These are phyloP conservation scores for Bipolaris victoriae DNA, from an alignment of 2,329 filamentous ascomycete genomes.

Conservation along the genomic window DNA sequence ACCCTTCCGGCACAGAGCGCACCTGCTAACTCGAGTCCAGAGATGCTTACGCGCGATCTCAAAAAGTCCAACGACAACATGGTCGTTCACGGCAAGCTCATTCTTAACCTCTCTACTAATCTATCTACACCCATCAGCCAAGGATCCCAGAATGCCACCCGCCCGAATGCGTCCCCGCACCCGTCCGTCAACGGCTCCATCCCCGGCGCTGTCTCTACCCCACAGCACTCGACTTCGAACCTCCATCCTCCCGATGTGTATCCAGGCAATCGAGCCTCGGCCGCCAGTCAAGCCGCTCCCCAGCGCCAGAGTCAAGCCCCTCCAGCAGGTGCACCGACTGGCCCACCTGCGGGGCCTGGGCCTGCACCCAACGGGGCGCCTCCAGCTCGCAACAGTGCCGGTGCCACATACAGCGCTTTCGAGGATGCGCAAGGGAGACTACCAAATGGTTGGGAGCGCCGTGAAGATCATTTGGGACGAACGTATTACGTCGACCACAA, in stretches of 20 bases:
- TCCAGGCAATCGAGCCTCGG: slow-evolving; percentile 41
- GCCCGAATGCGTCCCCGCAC: slow-evolving; percentile 50
- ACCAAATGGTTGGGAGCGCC: slow-evolving; percentile 92
- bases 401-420: slow-evolving; percentile 76
- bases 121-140: slow-evolving; percentile 71
- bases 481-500: slow-evolving; percentile 99
- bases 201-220: slow-evolving; percentile 45
- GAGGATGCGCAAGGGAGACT: slow-evolving; percentile 94
- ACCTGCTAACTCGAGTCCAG: slow-evolving; percentile 53
- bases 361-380: slow-evolving; percentile 46
- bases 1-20: slow-evolving; percentile 3
- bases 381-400: slow-evolving; percentile 47
- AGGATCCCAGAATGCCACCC: slow-evolving; percentile 46
- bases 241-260: slow-evolving; percentile 47
- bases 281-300: slow-evolving; percentile 31
- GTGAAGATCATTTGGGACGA: slow-evolving; percentile 91
- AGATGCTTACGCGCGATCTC: slow-evolving; percentile 96
- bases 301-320: slow-evolving; percentile 40
- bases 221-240: slow-evolving; percentile 47
- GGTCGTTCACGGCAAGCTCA: slow-evolving; percentile 96
- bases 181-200: slow-evolving; percentile 48
- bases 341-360: slow-evolving; percentile 42
- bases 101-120: slow-evolving; percentile 95
- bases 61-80: slow-evolving; percentile 99
- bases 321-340: slow-evolving; percentile 51